Base-by-base conservation (phyloP, 129 eudicot genomes). In the Tagetes patula region DNA sequence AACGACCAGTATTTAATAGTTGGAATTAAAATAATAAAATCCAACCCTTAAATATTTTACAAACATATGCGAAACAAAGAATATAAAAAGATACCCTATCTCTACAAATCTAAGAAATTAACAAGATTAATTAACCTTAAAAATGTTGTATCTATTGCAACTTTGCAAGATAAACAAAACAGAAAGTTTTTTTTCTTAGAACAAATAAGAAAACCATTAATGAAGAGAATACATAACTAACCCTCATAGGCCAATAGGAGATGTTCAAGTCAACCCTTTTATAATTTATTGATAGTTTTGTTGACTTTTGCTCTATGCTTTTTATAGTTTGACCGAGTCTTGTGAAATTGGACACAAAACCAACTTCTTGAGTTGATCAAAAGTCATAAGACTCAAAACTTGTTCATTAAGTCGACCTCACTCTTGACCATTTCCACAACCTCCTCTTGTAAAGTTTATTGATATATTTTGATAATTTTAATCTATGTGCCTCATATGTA, bases 361-460 rank as follows among this genome's bases (percentile, higher is more conserved):
- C 60, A 65, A 71, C 68, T 71, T 9, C 54, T 6, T 43, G 60
- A 33, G 55, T 62, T 71, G 73, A 68, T 78, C 58, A 78, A 71
- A 71, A 46, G 82, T 72, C 77, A 71, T 48, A 78, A 71, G 63
- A 46, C 78, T 72, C 77, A 71, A 64, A 63, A 1, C 33, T 63
- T 71, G 46, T 65, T 36, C 75, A 20, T 20, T 20, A 71, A n/a
- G 73, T 43, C 41, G 69, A 72, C 69, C 80, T 74, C 45, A 14
- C 27, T 55, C 42, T 80, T 74, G 80, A 80, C 80, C 80, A 6
- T 5, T 80, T 80, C 84, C 76, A 68, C 53, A 58, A 49, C 75
- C 80, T 40, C 50, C 36, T 62, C 46, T 39, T 53, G 62, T 31
- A 39, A 56, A 56, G 27, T 20, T 20, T 20, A 20, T 20, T 0